Evolutionary conservation across 192 early-diverging fungal species (phyloP), one percentile per base, ranked within the genome.

Genomic region (Coemansia sp.): DNA sequence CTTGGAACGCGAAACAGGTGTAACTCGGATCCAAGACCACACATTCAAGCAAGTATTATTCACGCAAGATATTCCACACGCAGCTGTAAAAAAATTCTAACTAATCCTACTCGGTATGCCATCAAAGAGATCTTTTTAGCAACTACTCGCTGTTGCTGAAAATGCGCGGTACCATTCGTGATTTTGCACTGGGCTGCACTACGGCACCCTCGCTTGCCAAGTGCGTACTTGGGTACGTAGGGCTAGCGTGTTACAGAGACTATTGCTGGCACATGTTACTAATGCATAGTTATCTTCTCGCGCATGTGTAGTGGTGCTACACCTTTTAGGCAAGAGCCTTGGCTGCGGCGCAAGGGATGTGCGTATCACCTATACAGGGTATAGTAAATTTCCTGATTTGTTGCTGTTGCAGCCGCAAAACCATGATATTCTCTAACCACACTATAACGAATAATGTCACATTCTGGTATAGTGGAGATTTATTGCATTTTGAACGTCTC

Each of bases 391-490:
- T 27, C 27, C 27, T 27, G 27, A 27, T 27, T 27, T 27, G 27
- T 27, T 27, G 27, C 27, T 63, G 10, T 24, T 18, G 20, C 7
- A 33, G 38, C 33, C 1, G 34, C 27, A 38, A 50, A 65, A 10
- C 22, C 11, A 22, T 66, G 33, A n/a, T 13, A 7, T 31, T 12
- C 0, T 20, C 18, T 11, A 72, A 61, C 47, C n/a, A 31, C 3
- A 3, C 29, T 16, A 31, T 15, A 31, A 13, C 5, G 27, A 27
- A 12, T 31, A 31, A 5, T 29, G 11, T 57, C 12, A 10, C 13
- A 31, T 6, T 57, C 12, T 2, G 13, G 3, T 57, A 24, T 74
- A 79, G 78, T 75, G 46, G 69, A 83, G 58, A 1, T 78, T 7
- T 67, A 43, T 27, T 66, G 65, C 24, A 53, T 83, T 12, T 44